A percentile compares a stretch with the other conserved stretches of the same genome.
Conservation (phyloP, 441 rosid species). For the Rhodomyrtus psidioides region DNA sequence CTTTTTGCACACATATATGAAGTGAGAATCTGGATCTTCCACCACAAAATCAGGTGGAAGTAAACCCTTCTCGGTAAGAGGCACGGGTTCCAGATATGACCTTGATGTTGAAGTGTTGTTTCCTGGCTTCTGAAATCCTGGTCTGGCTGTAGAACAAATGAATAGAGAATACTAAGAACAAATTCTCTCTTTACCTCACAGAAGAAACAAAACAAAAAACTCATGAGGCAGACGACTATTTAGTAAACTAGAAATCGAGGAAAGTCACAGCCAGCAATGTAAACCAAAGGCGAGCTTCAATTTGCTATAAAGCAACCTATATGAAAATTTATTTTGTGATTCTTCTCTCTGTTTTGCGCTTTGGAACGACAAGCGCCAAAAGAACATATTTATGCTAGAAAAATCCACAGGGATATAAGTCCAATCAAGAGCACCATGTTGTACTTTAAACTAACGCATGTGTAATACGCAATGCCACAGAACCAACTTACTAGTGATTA, state of each 20-base stretch:
- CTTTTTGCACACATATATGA: slow-evolving; percentile 70
- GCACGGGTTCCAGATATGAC: slow-evolving; percentile 57
- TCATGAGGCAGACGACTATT: not conserved
- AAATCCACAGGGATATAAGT: not conserved
- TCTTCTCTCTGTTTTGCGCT: not conserved
- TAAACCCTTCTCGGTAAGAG: slow-evolving; percentile 50
- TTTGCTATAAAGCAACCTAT: not conserved
- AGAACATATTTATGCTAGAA: not conserved
- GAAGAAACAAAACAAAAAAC: not conserved
- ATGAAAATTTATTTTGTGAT: not conserved
- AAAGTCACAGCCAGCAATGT: not conserved
- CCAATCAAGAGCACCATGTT: not conserved
- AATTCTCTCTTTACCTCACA: not conserved
- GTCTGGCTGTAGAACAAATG: slow-evolving; percentile 54
- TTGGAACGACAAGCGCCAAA: not conserved
- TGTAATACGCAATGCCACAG: not conserved
- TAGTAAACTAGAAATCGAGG: not conserved
- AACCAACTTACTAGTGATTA: not conserved
- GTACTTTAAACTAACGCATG: not conserved
- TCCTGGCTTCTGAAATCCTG: slow-evolving; percentile 49
- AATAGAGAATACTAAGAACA: not conserved
- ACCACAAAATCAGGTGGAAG: slow-evolving; percentile 56
- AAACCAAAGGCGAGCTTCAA: not conserved
- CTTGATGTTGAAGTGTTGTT: slow-evolving; percentile 26
- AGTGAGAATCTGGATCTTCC: slow-evolving; percentile 92